A percentile compares a stretch with the other conserved stretches of the same genome.
Evolutionary conservation across 2,329 filamentous ascomycete species (phyloP).

Genomic region (Arthrobotrys musiformis): DNA sequence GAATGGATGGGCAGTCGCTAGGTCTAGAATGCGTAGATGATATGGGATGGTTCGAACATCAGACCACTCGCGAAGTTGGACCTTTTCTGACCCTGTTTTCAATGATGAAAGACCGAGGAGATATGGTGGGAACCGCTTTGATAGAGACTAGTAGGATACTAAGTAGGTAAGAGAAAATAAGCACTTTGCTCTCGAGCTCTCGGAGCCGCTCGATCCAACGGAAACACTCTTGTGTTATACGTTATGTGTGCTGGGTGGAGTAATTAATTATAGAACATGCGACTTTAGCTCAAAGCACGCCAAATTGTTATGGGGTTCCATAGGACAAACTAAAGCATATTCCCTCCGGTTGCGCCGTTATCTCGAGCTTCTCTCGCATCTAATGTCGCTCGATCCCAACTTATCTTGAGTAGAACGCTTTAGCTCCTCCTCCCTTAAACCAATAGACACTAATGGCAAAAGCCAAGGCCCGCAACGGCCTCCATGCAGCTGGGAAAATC

Average conservation of each 20-base stretch:
- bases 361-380: conserved; percentile 14
- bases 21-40: not conserved
- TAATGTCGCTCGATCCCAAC: not conserved
- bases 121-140: not conserved
- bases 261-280: not conserved
- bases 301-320: not conserved
- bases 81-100: not conserved
- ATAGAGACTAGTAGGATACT: not conserved
- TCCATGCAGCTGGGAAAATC: conserved; percentile 27
- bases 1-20: conserved; percentile 20
- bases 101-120: conserved; percentile 1
- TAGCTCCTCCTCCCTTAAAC: conserved; percentile 2
- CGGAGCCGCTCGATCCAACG: not conserved
- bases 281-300: not conserved
- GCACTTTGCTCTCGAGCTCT: not conserved
- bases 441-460: conserved; percentile 3
- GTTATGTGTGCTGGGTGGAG: not conserved
- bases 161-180: not conserved
- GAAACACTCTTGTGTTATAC: not conserved
- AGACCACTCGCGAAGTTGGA: conserved; percentile 10
- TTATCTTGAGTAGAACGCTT: conserved; percentile 9
- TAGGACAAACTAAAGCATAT: conserved; percentile 6
- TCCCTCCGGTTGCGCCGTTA: not conserved
- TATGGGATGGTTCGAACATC: not conserved
- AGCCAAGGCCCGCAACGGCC: conserved; percentile 29